These are phyloP conservation scores for Colletotrichum tamarilloi DNA, from an alignment of 2,329 filamentous ascomycete genomes.

Conservation along the genomic window DNA sequence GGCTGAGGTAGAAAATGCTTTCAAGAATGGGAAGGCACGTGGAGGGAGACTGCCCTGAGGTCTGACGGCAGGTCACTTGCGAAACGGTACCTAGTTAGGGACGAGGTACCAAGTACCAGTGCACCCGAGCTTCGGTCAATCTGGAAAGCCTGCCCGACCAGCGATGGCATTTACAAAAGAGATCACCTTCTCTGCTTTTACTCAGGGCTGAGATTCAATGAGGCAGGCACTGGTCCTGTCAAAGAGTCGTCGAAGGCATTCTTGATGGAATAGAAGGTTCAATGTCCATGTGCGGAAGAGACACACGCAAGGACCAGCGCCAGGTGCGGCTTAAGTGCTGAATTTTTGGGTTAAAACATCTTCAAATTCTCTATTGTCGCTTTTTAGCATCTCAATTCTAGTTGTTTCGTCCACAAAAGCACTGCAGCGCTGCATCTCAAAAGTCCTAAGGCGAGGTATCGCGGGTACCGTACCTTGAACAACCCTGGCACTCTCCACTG, in stretches of 20 bases:
- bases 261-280: not conserved
- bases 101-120: not conserved
- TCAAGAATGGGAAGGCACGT: not conserved
- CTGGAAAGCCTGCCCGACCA: too few relatives aligned
- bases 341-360: not conserved
- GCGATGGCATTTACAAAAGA: too few relatives aligned
- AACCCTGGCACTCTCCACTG: too few relatives aligned
- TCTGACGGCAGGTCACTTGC: not conserved
- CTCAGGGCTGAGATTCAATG: not conserved
- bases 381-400: not conserved
- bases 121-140: too few relatives aligned
- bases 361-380: not conserved
- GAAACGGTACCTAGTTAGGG: not conserved
- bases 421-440: too few relatives aligned
- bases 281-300: not conserved
- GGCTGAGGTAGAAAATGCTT: not conserved
- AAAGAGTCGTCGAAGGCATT: not conserved
- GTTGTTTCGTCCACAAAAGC: not conserved
- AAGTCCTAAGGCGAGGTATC: too few relatives aligned
- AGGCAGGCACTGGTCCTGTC: not conserved
- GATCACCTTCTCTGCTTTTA: too few relatives aligned
- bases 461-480: too few relatives aligned
- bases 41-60: not conserved
- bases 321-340: not conserved
- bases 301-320: not conserved